phyloP scores from a whole-genome alignment of 805 yeast genomes.

The Saccharomycopsis oosterbeekiorum region DNA sequence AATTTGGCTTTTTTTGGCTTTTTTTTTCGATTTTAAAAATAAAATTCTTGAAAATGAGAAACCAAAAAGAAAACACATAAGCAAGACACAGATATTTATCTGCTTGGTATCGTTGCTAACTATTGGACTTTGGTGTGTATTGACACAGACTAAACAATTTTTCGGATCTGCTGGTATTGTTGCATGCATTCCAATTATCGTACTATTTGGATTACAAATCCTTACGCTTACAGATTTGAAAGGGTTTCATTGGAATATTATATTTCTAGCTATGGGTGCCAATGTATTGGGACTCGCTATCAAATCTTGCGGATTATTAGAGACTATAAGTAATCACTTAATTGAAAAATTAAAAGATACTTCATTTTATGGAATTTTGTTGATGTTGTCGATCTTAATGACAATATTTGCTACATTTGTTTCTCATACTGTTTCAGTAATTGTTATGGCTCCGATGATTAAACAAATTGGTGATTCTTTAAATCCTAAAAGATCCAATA shows the following conservation, averaged over 20 bases:
- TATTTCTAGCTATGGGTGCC: constrained; percentile 96
- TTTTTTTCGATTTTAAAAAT: constrained; percentile 45
- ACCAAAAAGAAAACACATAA: constrained; percentile 55
- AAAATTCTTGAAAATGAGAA: constrained; percentile 43
- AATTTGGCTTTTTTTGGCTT: constrained; percentile 63
- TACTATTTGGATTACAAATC: constrained; percentile 88
- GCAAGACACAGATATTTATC: constrained; percentile 67
- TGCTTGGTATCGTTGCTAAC: constrained; percentile 57
- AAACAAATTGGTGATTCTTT: constrained; percentile 76
- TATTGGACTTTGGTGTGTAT: constrained; percentile 82
- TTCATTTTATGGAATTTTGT: constrained; percentile 54
- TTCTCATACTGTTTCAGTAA: constrained; percentile 94
- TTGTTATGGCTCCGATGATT: constrained; percentile 84
- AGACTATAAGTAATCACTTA: constrained; percentile 64
- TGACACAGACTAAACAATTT: constrained; percentile 57
- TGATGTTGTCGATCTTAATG: constrained; percentile 74
- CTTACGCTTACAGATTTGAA: constrained; percentile 86
- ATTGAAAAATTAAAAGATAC: constrained; percentile 48
- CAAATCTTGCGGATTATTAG: constrained; percentile 76
- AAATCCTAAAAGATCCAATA: constrained; percentile 43
- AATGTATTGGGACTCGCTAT: constrained; percentile 93
- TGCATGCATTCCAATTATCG: constrained; percentile 79
- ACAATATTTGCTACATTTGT: constrained; percentile 87
- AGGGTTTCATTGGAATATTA: constrained; percentile 94
- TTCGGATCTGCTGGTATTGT: constrained; percentile 97